Conservation (phyloP, 1,284 basidiomycete species). For the Ceratobasidium theobromae region DNA sequence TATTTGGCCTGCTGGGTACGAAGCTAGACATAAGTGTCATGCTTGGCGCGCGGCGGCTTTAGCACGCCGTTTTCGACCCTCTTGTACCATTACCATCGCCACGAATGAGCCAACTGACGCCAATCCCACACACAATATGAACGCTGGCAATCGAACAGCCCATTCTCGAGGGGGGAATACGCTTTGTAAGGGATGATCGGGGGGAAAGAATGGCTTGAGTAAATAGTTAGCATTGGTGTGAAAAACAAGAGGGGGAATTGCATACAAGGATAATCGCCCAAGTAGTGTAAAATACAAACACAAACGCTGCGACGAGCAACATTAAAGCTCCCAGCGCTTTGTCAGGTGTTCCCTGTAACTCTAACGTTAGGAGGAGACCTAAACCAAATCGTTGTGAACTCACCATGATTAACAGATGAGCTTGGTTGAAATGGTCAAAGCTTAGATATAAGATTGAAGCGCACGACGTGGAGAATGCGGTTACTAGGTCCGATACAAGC, state of each 20-base stretch:
- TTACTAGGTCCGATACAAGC: slow-evolving; percentile 6
- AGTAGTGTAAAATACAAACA: slow-evolving; percentile 87
- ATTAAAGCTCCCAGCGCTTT: slow-evolving; percentile 77
- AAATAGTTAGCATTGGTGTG: slow-evolving; percentile 12
- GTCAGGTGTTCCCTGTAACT: slow-evolving; percentile 72
- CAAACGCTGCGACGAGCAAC: slow-evolving; percentile 72
- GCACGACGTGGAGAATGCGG: slow-evolving; percentile 34
- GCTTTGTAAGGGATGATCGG: slow-evolving; percentile 67
- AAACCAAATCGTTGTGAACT: background rate
- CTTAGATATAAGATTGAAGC: background rate
- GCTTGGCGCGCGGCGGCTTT: slow-evolving; percentile 35
- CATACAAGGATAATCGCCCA: slow-evolving; percentile 87
- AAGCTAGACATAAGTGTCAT: background rate
- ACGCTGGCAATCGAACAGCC: slow-evolving; percentile 83
- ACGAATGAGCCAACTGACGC: slow-evolving; percentile 77
- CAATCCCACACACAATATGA: slow-evolving; percentile 77
- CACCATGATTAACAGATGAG: slow-evolving; percentile 35
- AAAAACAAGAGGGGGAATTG: slow-evolving; percentile 34
- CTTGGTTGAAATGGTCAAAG: background rate
- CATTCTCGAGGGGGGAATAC: slow-evolving; percentile 88
- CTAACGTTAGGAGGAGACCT: background rate
- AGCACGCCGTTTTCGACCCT: slow-evolving; percentile 58
- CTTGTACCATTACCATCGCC: slow-evolving; percentile 71
- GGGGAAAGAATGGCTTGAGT: slow-evolving; percentile 79
- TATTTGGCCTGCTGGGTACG: background rate